Evolutionary conservation across 805 yeast genomes (phyloP).

Genomic region (Candida xiaguanensis): DNA sequence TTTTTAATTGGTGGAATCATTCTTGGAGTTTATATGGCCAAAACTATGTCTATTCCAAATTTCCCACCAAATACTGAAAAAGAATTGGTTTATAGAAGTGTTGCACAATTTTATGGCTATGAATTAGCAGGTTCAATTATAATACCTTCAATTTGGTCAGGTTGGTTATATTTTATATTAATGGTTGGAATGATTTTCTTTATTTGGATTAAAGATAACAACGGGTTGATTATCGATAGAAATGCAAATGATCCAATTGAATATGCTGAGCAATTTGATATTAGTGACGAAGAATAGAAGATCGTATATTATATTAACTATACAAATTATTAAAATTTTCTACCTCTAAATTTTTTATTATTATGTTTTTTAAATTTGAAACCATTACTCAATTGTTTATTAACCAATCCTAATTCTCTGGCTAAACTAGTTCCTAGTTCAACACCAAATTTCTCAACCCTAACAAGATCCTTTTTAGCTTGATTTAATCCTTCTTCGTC

Average conservation of each 20-base stretch:
- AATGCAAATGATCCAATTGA: conserved; percentile 11
- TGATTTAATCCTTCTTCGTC: conserved; percentile 51
- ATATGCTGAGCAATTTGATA: conserved; percentile 16
- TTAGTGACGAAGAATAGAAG: conserved; percentile 15
- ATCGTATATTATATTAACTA: conserved; percentile 3
- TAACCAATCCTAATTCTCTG: conserved; percentile 58
- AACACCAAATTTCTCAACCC: conserved; percentile 84
- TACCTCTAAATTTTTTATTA: conserved; percentile 2
- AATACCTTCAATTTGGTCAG: conserved; percentile 10
- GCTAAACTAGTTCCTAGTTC: conserved; percentile 64
- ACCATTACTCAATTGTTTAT: conserved; percentile 26
- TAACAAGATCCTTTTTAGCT: conserved; percentile 58
- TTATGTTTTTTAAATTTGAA: conserved; percentile 7
- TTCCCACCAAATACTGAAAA: conserved; percentile 1
- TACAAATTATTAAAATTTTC: background rate
- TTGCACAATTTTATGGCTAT: background rate
- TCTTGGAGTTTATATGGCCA: background rate
- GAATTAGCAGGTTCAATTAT: background rate
- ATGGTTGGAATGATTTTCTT: conserved; percentile 17
- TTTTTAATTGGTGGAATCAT: conserved; percentile 5
- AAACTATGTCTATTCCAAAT: background rate
- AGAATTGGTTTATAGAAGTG: conserved; percentile 1
- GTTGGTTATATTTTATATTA: conserved; percentile 11
- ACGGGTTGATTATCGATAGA: conserved; percentile 24
- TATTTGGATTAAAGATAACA: conserved; percentile 29